Base-by-base conservation (phyloP, 352 stramenopile genomes). In the Blastocystis sp. region DNA sequence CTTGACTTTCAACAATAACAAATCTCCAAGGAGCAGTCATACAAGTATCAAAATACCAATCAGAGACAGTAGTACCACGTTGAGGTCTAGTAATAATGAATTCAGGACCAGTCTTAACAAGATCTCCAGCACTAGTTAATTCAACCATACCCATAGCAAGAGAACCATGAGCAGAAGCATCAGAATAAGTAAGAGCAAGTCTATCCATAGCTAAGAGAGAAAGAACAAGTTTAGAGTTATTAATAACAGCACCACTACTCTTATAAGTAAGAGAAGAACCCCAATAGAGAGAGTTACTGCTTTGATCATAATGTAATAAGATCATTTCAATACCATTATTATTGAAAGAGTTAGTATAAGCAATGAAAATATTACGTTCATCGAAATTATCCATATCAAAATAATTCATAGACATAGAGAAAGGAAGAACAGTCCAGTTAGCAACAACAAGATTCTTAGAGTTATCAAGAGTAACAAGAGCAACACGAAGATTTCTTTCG, bases 341-440 rank as follows among this genome's bases (percentile, higher is more conserved):
- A 18, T 62, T 42, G 5, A 19, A 28, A 13, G 24, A 31, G 32
- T 55, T 35, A 1, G 52, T 30, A 21, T 54, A 62, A 4, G 37
- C 24, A 39, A 62, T 62, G n/a, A 62, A 54, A 16, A 62, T 32
- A 19, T 52, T 10, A 21, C 41, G 40, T n/a, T 39, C 39, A 18
- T 42, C 52, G 39, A 62, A 54, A 34, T 62, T 62, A 25, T 62
- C 52, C 52, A 62, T 62, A 27, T 47, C 52, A 28, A 62, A 62
- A 18, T 31, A 62, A 42, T 62, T 62, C 39, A 54, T 39, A 2
- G 52, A 62, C 23, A 62, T 49, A 13, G 32, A 25, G 52, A 62
- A 62, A 21, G 16, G 18, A 16, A 62, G 11, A 6, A 16, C 6
- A 18, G 42, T 48, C 52, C 52, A 62, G 9, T 31, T 24, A 21